Evolutionary conservation across 2,329 filamentous ascomycete genomes (phyloP), one percentile per base, ranked within the genome.

Genomic region (Sclerotinia spermophila): DNA sequence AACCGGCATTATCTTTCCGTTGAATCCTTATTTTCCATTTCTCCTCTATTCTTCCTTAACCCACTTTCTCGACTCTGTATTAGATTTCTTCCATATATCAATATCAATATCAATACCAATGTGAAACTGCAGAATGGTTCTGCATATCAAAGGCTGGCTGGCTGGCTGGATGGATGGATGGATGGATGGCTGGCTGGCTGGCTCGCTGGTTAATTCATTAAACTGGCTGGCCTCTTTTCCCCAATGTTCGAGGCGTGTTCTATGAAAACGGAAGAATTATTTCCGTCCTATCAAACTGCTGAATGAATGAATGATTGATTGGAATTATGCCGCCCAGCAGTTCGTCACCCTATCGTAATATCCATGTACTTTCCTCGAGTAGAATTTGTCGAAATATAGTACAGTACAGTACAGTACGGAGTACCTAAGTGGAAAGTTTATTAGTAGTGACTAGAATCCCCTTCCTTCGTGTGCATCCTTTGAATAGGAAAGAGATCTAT

Each of bases 201-300:
- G 40, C 40, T 42, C 33, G 17, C 59, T 51, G 44, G 5, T 27
- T 51, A 15, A 27, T 27, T 51, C 13, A 38, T 13, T 27, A 24
- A 40, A 2, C 21, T 38, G 30, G 56, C n/a, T 51, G 15, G 24
- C 48, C 67, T 61, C 38, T 60, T 24, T 7, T 24, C 3, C 30
- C 13, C 11, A 11, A 24, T 33, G 33, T 48, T 68, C 67, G 67
- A 68, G 44, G 27, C 44, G 45, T 48, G 30, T 68, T 68, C 56
- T 62, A 19, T 40, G n/a, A 38, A 65, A 53, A 61, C 67, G 67
- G 67, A 68, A 68, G 15, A 68, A 68, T 53, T 62, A 53, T 62
- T 68, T 68, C 67, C 67, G 27, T 68, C 67, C 56, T 68, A 42
- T 68, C 10, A 35, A 55, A 30, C 1, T 11, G n/a, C n/a, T n/a